Conservation (phyloP, 495 filamentous ascomycete species). For the Penicillium dipodomyicola region DNA sequence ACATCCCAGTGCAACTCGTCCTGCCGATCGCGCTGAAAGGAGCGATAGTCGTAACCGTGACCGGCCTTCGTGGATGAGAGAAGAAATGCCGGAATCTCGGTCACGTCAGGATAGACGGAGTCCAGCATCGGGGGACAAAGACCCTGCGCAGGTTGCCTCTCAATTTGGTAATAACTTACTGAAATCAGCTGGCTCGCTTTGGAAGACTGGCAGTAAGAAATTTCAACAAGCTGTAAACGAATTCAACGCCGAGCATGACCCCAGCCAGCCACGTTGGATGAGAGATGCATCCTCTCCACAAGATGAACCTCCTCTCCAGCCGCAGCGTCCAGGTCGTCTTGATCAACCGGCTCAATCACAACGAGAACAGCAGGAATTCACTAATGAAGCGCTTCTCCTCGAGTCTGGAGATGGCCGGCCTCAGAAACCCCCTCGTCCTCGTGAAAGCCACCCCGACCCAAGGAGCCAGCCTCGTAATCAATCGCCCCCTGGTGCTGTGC, state of each 20-base stretch:
- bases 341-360: slow-evolving; percentile 24
- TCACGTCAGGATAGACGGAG: slow-evolving; percentile 53
- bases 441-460: slow-evolving; percentile 23
- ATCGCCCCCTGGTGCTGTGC: slow-evolving; percentile 39
- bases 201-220: slow-evolving; percentile 91
- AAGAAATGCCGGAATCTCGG: slow-evolving; percentile 33
- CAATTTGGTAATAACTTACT: slow-evolving; percentile 79
- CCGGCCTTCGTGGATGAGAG: slow-evolving; percentile 39
- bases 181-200: slow-evolving; percentile 90
- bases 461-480: slow-evolving; percentile 38
- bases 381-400: slow-evolving; percentile 90
- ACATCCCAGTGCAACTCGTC: slow-evolving; percentile 28
- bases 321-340: slow-evolving; percentile 18
- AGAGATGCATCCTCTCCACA: slow-evolving; percentile 54
- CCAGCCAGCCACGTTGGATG: slow-evolving; percentile 95
- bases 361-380: slow-evolving; percentile 47
- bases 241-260: slow-evolving; percentile 77
- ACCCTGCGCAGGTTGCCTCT: slow-evolving; percentile 76
- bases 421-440: slow-evolving; percentile 38
- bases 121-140: slow-evolving; percentile 62
- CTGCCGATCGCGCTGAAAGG: slow-evolving; percentile 35
- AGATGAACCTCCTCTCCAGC: slow-evolving; percentile 26
- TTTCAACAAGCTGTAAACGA: slow-evolving; percentile 94
- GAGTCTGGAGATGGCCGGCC: slow-evolving; percentile 56
- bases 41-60: slow-evolving; percentile 40